Evolutionary conservation across 202 grass and related monocot species (phyloP), one percentile per base, ranked within the genome.

Genomic region (Musa balbisiana): DNA sequence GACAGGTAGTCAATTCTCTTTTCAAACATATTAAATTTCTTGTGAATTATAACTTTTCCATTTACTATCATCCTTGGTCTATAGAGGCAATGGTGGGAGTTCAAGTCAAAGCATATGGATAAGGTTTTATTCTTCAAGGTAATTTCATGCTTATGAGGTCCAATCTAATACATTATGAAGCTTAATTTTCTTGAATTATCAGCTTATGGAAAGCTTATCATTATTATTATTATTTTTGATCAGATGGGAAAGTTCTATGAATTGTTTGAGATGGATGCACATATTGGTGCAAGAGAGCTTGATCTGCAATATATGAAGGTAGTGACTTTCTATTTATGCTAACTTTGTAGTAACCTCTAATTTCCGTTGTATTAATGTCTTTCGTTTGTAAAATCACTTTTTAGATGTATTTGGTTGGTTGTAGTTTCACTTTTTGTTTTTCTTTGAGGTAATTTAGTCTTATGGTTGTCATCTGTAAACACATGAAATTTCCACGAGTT

Each of bases 251-350:
- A 93, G 78, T 98, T 98, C 76, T 98, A 93, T 65, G 94, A 97
- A 81, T 84, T 98, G 52, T 98, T 82, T 80, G 94, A 98, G 81
- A 98, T 93, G 94, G 94, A 98, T 83, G 94, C 94, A 65, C 94
- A 98, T 98, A 80, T 93, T 80, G 94, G 84, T 6, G 85, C 81
- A 52, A 92, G 80, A 86, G 90, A 98, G 62, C 94, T 98, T 83
- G 88, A 98, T 91, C 86, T 98, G 84, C 94, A 98, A 82, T 98
- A 98, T 76, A 98, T 98, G 94, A 98, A 89, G 90, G 90, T 89
- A 75, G 8, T 21, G 26, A 50, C 26, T 64, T 58, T 78, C 24
- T 51, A 19, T 27, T 80, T 76, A n/a, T 3, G 53, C 25, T 2
- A 19, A 10, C 29, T 27, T 56, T 43, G 33, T 43, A 43, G 33